A percentile compares a stretch with the other conserved stretches of the same genome.
Evolutionary conservation across 805 yeast genomes (phyloP).

Genomic region (Candida railenensis): DNA sequence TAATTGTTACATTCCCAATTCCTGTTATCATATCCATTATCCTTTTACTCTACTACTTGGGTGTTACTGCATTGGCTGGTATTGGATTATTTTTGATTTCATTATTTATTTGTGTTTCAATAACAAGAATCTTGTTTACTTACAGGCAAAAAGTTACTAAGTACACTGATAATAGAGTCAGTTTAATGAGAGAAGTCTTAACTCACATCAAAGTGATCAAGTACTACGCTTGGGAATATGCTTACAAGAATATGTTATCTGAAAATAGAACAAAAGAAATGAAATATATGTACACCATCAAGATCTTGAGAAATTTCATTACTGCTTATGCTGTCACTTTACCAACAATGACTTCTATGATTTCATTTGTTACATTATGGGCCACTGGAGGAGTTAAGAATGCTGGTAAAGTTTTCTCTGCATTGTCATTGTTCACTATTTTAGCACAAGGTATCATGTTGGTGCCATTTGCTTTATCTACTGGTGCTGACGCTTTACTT

Average conservation of each 20-base stretch:
- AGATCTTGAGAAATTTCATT: constrained; percentile 40
- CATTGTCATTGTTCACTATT: constrained; percentile 40
- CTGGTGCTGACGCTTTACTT: constrained; percentile 45
- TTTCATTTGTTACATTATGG: constrained; percentile 45
- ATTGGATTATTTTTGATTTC: constrained; percentile 40
- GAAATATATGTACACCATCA: constrained; percentile 39
- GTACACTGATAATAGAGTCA: constrained; percentile 42
- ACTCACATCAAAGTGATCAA: constrained; percentile 42
- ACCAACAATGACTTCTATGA: constrained; percentile 44
- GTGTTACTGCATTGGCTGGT: constrained; percentile 41
- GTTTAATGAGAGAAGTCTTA: constrained; percentile 43
- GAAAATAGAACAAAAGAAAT: constrained; percentile 39
- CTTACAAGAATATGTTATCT: constrained; percentile 36
- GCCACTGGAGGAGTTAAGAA: constrained; percentile 39
- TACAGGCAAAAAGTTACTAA: constrained; percentile 35
- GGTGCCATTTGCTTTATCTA: constrained; percentile 43
- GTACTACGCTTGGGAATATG: constrained; percentile 47
- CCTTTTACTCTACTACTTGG: constrained; percentile 34
- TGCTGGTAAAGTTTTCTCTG: constrained; percentile 41
- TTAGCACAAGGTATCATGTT: constrained; percentile 45
- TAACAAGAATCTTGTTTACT: constrained; percentile 33
- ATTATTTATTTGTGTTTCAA: constrained; percentile 29
- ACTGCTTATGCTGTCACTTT: constrained; percentile 45
- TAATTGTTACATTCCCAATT: constrained; percentile 41
- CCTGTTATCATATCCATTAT: constrained; percentile 40